A percentile compares a stretch with the other conserved stretches of the same genome.
phyloP scores from a whole-genome alignment of 176 grass and related monocot genomes.

The Musa acuminata region DNA sequence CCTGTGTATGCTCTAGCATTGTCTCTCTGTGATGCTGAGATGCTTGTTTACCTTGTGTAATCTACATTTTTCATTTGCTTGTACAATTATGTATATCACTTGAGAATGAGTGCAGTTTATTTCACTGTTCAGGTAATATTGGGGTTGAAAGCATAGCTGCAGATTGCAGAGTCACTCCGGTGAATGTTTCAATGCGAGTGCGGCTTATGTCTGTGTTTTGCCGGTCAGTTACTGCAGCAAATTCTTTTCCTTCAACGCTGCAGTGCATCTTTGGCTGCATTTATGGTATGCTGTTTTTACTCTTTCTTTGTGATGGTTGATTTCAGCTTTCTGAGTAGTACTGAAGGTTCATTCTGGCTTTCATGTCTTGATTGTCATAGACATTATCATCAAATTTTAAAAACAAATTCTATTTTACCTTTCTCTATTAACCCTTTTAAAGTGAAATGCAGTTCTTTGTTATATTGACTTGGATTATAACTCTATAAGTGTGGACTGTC shows the following conservation, averaged over 20 bases:
- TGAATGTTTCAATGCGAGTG: constrained; percentile 51
- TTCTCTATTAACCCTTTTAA: background rate
- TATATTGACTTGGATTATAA: background rate
- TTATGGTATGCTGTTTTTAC: constrained; percentile 44
- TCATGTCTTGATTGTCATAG: background rate
- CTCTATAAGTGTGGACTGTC: background rate
- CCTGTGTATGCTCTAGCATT: background rate
- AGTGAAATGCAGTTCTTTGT: background rate
- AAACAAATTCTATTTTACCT: no score
- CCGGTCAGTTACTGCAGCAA: constrained; percentile 79
- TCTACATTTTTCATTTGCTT: background rate
- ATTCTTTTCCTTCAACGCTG: constrained; percentile 77
- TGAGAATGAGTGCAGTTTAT: constrained; percentile 6
- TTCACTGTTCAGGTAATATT: constrained; percentile 47
- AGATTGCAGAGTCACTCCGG: constrained; percentile 67
- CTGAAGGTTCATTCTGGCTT: background rate
- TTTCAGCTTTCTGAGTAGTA: constrained; percentile 11
- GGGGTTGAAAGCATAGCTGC: constrained; percentile 69
- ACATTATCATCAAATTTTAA: background rate
- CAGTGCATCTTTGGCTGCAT: constrained; percentile 90
- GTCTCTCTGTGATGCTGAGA: background rate
- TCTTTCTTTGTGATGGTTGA: constrained; percentile 7
- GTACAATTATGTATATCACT: background rate
- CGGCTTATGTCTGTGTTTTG: constrained; percentile 83
- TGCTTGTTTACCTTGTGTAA: background rate